Evolutionary conservation across 306 rosid genomes (phyloP), one percentile per base, ranked within the genome.

Genomic region (Cucurbita argyrosperma): DNA sequence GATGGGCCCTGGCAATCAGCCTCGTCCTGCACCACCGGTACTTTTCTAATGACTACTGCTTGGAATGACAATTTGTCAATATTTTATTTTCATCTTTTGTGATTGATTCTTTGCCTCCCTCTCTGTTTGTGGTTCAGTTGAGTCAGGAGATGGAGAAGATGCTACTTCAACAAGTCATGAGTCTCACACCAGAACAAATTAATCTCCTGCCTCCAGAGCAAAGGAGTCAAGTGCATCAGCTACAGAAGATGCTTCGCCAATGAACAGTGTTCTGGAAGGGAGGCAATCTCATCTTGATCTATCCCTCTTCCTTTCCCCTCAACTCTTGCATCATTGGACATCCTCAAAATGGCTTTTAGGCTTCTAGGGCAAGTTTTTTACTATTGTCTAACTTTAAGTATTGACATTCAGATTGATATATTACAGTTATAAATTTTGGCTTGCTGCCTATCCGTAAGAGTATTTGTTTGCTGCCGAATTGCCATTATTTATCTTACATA

Each of bases 111-210:
- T 11, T 19, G 10, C 8, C 37, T 37, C 46, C 37, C 37, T 50
- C 57, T 75, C 45, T 56, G 60, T 5, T 42, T 43, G 21, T 82
- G 63, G 65, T 83, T 79, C 78, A 95, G 99, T 84, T 95, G 87
- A 80, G 85, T 58, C 96, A 90, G 37, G 99, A 94, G 60, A 90
- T 88, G 97, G 99, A 94, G 88, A 89, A 88, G 87, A 90, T 89
- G 1, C 80, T 91, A 77, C 99, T 91, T 76, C 99, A 95, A 81
- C 99, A 91, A 77, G 99, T 95, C 78, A 95, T 91, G 99, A 91
- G 92, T 84, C 96, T 95, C 71, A 90, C 97, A 50, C 95, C 87
- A 0, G 97, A 88, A 60, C 95, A 90, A 82, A 87, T 92, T 57
- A 85, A 92, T 82, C 89, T 91, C 38, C 78, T 89, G 16, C 97